Evolutionary conservation across 805 yeast species (phyloP).

Genomic region (Sugiyamaella americana): DNA sequence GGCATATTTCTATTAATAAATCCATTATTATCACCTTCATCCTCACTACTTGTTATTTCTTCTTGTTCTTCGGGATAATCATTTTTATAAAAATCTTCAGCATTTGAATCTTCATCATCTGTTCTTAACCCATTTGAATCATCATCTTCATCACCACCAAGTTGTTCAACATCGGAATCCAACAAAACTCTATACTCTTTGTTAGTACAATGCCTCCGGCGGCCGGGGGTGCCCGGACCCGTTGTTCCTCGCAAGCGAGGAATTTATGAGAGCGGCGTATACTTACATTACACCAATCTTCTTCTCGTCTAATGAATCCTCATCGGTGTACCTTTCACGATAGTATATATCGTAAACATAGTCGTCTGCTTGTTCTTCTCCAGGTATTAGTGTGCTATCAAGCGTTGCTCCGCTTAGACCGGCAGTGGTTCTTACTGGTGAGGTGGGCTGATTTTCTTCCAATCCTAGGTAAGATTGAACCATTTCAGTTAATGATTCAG

Average conservation of each 20-base stretch:
- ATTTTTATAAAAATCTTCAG: conserved; percentile 85
- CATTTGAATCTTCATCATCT: conserved; percentile 38
- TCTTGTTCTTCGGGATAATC: conserved; percentile 62
- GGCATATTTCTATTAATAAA: conserved; percentile 5
- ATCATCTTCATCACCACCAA: conserved; percentile 37
- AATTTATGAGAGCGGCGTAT: no score
- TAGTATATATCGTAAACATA: conserved; percentile 90
- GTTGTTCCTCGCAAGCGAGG: no score
- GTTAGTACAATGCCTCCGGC: conserved; percentile 2
- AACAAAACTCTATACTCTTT: conserved; percentile 10
- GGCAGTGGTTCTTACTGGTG: not conserved
- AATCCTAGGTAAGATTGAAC: conserved; percentile 51
- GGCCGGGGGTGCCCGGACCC: no score
- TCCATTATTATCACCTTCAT: conserved; percentile 29
- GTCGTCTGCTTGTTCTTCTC: conserved; percentile 39
- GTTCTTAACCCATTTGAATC: conserved; percentile 23
- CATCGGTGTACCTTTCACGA: conserved; percentile 49
- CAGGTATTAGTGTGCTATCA: conserved; percentile 1
- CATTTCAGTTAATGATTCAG: conserved; percentile 71
- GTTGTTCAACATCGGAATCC: conserved; percentile 26
- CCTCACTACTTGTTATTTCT: conserved; percentile 33
- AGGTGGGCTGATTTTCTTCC: conserved; percentile 17
- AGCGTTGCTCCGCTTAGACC: not conserved
- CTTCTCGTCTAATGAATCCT: conserved; percentile 27
- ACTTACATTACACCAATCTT: conserved; percentile 31